Evolutionary conservation across 306 rosid genomes (phyloP), one percentile per base, ranked within the genome.

Genomic region (Quillaja saponaria): DNA sequence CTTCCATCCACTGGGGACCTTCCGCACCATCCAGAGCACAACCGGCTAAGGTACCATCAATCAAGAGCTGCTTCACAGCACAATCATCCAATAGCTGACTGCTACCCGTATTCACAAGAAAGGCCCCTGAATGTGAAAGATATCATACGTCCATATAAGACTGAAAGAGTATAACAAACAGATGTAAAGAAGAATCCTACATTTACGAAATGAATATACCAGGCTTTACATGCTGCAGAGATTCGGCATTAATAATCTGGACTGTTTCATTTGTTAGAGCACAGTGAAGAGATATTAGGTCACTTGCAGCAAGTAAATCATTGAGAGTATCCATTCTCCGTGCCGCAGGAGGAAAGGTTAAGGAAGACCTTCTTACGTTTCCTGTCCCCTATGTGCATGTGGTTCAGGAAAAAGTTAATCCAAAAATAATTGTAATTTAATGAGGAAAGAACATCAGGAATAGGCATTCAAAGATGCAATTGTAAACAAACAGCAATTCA

Each of bases 1-100:
- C 97, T 87, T 94, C 99, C 99, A 94, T 94, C 99, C 99, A 94
- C 65, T 94, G 99, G 25, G 97, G 97, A 50, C 99, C 99, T 78
- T 94, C 99, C 34, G 96, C 99, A 38, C 99, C 99, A 73, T 94
- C 99, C 66, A 94, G 86, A 64, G 99, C 99, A 85, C 94, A 85
- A 49, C 99, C 99, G 64, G 96, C 99, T 70, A 94, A 66, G 78
- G 95, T 87, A 82, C 86, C 99, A 69, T 94, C 99, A 77, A 94
- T 94, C 73, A 94, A 68, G 55, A 94, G 96, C 80, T 94, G 97
- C 82, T 94, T 94, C 66, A 94, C 95, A 57, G 82, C 92, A 87
- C 99, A 94, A 71, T 94, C 99, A 77, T 94, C 99, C 81, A 94
- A 76, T 58, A 94, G 81, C 72, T 94, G 99, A 78, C 86, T 87